A percentile compares a stretch with the other conserved stretches of the same genome.
Evolutionary conservation across 176 grass and related monocot species (phyloP).

Genomic region (Carex littledalei): DNA sequence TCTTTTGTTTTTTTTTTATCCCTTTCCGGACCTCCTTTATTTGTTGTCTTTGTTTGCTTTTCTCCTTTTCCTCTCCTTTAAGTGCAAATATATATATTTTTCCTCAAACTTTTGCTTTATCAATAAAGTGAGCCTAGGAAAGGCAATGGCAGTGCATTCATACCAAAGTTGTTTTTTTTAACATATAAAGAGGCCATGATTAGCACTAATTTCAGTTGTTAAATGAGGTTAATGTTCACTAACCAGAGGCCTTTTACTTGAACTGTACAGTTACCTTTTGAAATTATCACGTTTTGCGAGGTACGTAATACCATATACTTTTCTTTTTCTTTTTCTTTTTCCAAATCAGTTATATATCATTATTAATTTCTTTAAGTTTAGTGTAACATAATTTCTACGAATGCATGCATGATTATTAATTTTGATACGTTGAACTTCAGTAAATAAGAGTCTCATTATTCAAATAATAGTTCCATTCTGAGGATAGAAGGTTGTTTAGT

Average conservation of each 20-base stretch:
- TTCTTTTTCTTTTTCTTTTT: not conserved
- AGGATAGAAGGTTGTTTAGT: no score
- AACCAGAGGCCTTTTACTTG: not conserved
- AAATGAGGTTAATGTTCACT: constrained; percentile 3
- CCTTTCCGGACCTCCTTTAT: constrained; percentile 32
- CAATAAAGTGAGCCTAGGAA: constrained; percentile 42
- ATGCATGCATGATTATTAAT: no score
- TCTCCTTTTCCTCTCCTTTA: constrained; percentile 19
- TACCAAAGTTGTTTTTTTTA: constrained; percentile 23
- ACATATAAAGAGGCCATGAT: not conserved
- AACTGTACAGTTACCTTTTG: not conserved
- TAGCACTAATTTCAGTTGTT: not conserved
- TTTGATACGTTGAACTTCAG: no score
- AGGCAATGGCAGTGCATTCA: constrained; percentile 46
- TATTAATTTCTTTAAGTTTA: not conserved
- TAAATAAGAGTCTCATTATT: no score
- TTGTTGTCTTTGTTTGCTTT: constrained; percentile 33
- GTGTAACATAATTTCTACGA: no score
- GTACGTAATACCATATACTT: not conserved
- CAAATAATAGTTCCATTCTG: no score
- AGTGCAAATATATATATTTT: constrained; percentile 14
- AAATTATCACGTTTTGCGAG: not conserved
- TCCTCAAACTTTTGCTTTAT: constrained; percentile 43
- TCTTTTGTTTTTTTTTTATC: constrained; percentile 52
- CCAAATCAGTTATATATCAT: not conserved